Percentiles rank a stretch among this genome's conserved stretches.
phyloP scores from a whole-genome alignment of 805 yeast genomes.

The Yamadazyma philogaea region DNA sequence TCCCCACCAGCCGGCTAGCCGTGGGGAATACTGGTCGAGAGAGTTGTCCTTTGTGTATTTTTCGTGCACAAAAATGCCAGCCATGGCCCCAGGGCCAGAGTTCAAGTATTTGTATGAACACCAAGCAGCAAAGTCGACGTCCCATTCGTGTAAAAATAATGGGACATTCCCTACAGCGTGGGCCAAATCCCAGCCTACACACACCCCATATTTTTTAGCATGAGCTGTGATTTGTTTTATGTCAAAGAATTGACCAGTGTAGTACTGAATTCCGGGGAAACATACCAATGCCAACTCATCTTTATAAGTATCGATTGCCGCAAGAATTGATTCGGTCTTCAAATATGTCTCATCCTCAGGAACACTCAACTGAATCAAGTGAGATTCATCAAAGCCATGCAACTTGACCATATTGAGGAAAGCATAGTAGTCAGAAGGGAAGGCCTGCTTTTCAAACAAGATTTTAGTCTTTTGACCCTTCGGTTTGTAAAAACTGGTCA shows the following conservation, averaged over 20 bases:
- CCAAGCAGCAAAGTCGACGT: constrained; percentile 92
- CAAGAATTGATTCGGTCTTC: constrained; percentile 60
- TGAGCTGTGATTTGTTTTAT: constrained; percentile 64
- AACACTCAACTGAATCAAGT: constrained; percentile 64
- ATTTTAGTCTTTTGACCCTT: constrained; percentile 57
- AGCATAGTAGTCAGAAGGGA: constrained; percentile 91
- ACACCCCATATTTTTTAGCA: constrained; percentile 51
- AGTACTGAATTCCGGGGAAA: constrained; percentile 87
- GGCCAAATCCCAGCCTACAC: constrained; percentile 93
- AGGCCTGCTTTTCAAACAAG: constrained; percentile 80
- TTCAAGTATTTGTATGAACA: constrained; percentile 90
- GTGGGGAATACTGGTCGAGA: constrained; percentile 43
- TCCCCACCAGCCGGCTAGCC: constrained; percentile 99
- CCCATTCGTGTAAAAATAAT: constrained; percentile 77
- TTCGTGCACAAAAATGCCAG: constrained; percentile 78
- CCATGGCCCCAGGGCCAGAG: constrained; percentile 92
- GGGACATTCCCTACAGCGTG: constrained; percentile 91
- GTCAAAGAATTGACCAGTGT: constrained; percentile 85
- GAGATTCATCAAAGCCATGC: constrained; percentile 51
- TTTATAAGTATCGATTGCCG: constrained; percentile 50
- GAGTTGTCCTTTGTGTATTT: constrained; percentile 34
- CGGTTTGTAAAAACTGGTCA: constrained; percentile 76
- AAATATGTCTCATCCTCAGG: constrained; percentile 54
- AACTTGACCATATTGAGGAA: constrained; percentile 68
- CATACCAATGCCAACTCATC: constrained; percentile 70